A percentile compares a stretch with the other conserved stretches of the same genome.
phyloP scores from a whole-genome alignment of 495 filamentous ascomycete genomes.

The Trichodelitschia bisporula region DNA sequence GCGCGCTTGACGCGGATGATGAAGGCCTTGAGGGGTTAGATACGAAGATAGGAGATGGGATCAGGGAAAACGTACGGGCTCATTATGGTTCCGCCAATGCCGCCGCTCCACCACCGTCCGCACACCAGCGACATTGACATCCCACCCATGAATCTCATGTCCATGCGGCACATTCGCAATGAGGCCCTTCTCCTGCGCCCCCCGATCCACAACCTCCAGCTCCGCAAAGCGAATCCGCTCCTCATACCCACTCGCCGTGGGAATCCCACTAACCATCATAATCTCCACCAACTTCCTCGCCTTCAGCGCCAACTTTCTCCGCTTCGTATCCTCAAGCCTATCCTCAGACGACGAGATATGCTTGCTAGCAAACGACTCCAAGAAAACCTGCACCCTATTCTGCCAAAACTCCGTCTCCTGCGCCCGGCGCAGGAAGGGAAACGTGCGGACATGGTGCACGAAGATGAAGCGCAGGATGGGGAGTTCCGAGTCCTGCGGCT shows the following conservation, averaged over 20 bases:
- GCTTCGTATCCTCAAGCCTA: constrained; percentile 83
- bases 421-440: constrained; percentile 88
- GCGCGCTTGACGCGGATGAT: constrained; percentile 56
- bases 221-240: constrained; percentile 90
- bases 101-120: constrained; percentile 57
- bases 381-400: constrained; percentile 86
- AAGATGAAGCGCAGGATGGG: constrained; percentile 93
- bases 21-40: constrained; percentile 46
- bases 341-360: constrained; percentile 94
- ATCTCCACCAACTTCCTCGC: constrained; percentile 86
- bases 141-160: constrained; percentile 80
- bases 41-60: not conserved
- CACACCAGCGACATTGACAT: constrained; percentile 86
- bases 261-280: constrained; percentile 97
- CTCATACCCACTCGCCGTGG: constrained; percentile 89
- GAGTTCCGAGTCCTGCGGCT: constrained; percentile 80
- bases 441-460: constrained; percentile 92
- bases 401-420: constrained; percentile 99
- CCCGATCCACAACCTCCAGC: constrained; percentile 82
- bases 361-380: constrained; percentile 95
- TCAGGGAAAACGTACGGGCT: constrained; percentile 39
- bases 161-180: constrained; percentile 72
- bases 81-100: constrained; percentile 72
- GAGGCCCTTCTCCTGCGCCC: constrained; percentile 73
- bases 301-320: constrained; percentile 75